A percentile compares a stretch with the other conserved stretches of the same genome.
These are phyloP conservation scores for Poteriospumella lacustris DNA, from an alignment of 108 stramenopile species.

Conservation along the genomic window DNA sequence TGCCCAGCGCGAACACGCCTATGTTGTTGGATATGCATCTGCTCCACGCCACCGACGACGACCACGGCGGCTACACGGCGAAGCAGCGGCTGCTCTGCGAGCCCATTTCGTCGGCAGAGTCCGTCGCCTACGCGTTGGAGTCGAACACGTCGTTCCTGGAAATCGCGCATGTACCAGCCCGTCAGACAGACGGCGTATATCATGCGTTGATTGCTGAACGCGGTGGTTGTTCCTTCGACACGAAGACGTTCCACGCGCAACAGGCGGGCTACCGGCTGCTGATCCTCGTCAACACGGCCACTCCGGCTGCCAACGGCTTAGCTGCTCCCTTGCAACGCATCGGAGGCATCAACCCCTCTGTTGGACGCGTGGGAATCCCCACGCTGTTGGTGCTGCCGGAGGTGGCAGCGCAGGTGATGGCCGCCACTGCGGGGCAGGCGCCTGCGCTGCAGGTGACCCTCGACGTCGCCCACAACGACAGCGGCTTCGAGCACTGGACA, in stretches of 20 bases:
- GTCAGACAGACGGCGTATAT: background rate
- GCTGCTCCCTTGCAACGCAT: background rate
- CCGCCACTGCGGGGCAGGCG: background rate
- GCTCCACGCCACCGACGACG: too few species aligned
- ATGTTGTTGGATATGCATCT: too few species aligned
- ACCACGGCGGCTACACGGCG: too few species aligned
- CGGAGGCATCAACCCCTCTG: background rate
- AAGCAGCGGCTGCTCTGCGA: background rate
- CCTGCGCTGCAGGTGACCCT: background rate
- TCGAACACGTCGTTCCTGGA: too few species aligned
- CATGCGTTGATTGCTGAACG: background rate
- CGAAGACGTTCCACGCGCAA: slow-evolving; percentile 16
- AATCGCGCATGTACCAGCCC: too few species aligned
- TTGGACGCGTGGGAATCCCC: slow-evolving; percentile 4
- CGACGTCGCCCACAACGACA: background rate
- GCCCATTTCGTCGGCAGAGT: background rate
- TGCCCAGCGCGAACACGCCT: background rate
- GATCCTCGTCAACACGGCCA: background rate
- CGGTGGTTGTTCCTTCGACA: slow-evolving; percentile 13
- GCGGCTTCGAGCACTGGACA: background rate
- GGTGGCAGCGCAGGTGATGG: background rate
- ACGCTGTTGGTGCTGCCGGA: background rate
- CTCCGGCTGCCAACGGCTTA: too few species aligned
- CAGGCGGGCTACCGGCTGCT: slow-evolving; percentile 17
- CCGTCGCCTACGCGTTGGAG: too few species aligned